Conservation (phyloP, 192 early-diverging fungal genomes). For the Dispira simplex region DNA sequence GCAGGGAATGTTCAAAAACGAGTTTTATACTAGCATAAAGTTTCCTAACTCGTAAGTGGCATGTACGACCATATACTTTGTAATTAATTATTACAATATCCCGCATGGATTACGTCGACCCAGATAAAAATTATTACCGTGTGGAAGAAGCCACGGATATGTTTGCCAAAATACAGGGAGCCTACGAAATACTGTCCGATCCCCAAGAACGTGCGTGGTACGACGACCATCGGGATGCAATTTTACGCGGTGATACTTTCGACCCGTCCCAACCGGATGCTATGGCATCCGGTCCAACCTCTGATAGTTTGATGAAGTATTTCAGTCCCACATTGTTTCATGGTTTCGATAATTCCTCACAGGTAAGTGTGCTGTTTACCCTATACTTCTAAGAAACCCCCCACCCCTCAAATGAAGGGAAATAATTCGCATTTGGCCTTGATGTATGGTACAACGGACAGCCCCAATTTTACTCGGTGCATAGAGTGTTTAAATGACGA, state of each 20-base stretch:
- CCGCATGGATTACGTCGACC: not conserved
- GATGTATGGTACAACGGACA: not conserved
- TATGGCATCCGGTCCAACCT: slow-evolving; percentile 12
- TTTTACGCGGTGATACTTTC: slow-evolving; percentile 58
- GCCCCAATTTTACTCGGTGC: not conserved
- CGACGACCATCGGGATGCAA: slow-evolving; percentile 84
- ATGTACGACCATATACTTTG: too few relatives aligned
- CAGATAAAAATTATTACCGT: slow-evolving; percentile 77
- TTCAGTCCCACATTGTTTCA: slow-evolving; percentile 59
- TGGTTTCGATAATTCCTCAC: slow-evolving; percentile 47
- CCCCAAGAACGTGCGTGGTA: slow-evolving; percentile 93
- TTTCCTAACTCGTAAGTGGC: too few relatives aligned
- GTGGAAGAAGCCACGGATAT: slow-evolving; percentile 71
- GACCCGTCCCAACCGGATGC: slow-evolving; percentile 24
- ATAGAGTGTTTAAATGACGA: not conserved
- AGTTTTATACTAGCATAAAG: too few relatives aligned
- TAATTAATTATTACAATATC: not conserved
- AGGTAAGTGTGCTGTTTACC: slow-evolving; percentile 17
- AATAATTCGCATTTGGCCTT: not conserved
- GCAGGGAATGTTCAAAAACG: too few relatives aligned
- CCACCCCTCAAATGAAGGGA: not conserved
- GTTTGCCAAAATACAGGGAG: slow-evolving; percentile 83
- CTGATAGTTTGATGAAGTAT: slow-evolving; percentile 58
- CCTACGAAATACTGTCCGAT: slow-evolving; percentile 88
- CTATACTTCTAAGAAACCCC: not conserved